These are phyloP conservation scores for Colletotrichum karsti DNA, from an alignment of 2,329 filamentous ascomycete genomes.

Conservation along the genomic window DNA sequence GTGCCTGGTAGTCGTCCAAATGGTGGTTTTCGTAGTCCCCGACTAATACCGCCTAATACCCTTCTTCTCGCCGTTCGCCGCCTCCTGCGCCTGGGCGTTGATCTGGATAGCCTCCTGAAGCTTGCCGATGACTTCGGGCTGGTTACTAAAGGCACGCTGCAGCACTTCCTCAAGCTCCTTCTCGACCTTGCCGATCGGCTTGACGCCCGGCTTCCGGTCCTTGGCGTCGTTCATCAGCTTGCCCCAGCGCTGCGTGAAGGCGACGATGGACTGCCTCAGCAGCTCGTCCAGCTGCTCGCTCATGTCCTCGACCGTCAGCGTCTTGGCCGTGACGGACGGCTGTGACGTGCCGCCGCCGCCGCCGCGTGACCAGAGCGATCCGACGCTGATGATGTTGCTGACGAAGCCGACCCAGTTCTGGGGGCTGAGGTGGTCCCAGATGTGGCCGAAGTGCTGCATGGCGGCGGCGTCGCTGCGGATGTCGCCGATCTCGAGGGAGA, in stretches of 20 bases:
- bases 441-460: slow-evolving; percentile 71
- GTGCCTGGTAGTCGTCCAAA: no score
- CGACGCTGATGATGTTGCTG: slow-evolving; percentile 60
- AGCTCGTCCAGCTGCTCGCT: slow-evolving; percentile 72
- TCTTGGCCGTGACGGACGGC: slow-evolving; percentile 35
- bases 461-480: slow-evolving; percentile 60
- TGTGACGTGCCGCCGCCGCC: slow-evolving; percentile 31
- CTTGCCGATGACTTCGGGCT: slow-evolving; percentile 66
- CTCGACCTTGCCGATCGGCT: slow-evolving; percentile 61
- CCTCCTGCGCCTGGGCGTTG: slow-evolving; percentile 61
- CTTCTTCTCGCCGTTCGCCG: slow-evolving; percentile 46
- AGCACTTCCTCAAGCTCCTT: slow-evolving; percentile 66
- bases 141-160: slow-evolving; percentile 64
- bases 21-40: no score
- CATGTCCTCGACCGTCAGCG: slow-evolving; percentile 62
- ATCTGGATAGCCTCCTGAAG: slow-evolving; percentile 69
- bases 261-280: slow-evolving; percentile 68
- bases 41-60: slow-evolving; percentile 31
- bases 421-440: slow-evolving; percentile 70
- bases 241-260: slow-evolving; percentile 69
- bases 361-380: slow-evolving; percentile 56
- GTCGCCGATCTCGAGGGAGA: slow-evolving; percentile 91
- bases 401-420: slow-evolving; percentile 68
- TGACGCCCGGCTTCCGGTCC: slow-evolving; percentile 55
- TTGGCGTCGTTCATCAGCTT: slow-evolving; percentile 58